Percentiles rank a stretch among this genome's conserved stretches.
These are phyloP conservation scores for Francoa sonchifolia DNA, from an alignment of 441 rosid species.

Conservation along the genomic window DNA sequence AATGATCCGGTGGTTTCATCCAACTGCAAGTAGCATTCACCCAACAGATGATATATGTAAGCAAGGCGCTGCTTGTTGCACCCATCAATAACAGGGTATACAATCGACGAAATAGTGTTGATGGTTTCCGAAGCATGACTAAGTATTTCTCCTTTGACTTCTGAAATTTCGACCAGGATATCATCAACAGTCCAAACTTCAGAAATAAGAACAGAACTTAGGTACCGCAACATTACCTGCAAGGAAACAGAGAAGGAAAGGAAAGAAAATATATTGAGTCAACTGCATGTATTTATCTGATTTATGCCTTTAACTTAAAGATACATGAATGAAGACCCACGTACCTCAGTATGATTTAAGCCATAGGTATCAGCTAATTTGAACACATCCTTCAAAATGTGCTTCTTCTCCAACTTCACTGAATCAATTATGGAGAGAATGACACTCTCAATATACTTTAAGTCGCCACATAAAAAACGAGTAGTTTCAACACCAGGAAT, in stretches of 20 bases:
- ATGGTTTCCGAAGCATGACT: slow-evolving; percentile 53
- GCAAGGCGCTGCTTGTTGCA: slow-evolving; percentile 76
- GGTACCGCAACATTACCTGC: slow-evolving; percentile 58
- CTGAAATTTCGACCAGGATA: slow-evolving; percentile 55
- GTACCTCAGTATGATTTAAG: slow-evolving; percentile 59
- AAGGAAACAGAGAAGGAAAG: slow-evolving; percentile 5
- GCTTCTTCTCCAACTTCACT: slow-evolving; percentile 67
- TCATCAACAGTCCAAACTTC: slow-evolving; percentile 78
- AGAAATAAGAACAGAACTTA: slow-evolving; percentile 64
- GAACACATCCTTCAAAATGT: slow-evolving; percentile 51
- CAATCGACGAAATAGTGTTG: slow-evolving; percentile 37
- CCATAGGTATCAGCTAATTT: slow-evolving; percentile 56
- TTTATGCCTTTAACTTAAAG: not conserved
- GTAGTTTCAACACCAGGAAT: slow-evolving; percentile 84
- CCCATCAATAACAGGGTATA: slow-evolving; percentile 84
- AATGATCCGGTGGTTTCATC: slow-evolving; percentile 38
- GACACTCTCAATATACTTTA: slow-evolving; percentile 40
- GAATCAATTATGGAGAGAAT: slow-evolving; percentile 61
- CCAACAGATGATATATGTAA: slow-evolving; percentile 57
- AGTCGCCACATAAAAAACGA: slow-evolving; percentile 77
- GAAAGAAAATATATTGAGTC: slow-evolving; percentile 5
- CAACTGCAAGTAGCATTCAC: slow-evolving; percentile 59
- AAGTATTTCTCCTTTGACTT: slow-evolving; percentile 52
- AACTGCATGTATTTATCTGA: slow-evolving; percentile 4
- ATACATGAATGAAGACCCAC: slow-evolving; percentile 4